phyloP scores from a whole-genome alignment of 805 yeast genomes.

The Torulaspora microellipsoides region DNA sequence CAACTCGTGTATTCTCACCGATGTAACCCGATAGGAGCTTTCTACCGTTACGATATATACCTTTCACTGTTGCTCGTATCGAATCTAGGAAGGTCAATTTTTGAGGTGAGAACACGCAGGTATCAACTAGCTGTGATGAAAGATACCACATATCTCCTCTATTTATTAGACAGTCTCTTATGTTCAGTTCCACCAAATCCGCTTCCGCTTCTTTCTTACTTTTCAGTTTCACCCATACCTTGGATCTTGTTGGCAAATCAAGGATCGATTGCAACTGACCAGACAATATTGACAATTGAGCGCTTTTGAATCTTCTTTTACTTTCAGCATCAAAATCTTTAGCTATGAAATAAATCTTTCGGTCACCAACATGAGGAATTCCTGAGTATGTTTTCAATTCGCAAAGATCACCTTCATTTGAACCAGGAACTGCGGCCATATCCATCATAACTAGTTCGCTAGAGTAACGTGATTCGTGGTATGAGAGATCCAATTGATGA shows the following conservation, averaged over 20 bases:
- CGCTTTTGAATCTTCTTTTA: conserved; percentile 29
- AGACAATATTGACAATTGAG: conserved; percentile 53
- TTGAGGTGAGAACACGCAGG: conserved; percentile 66
- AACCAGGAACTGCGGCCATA: conserved; percentile 52
- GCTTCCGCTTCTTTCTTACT: conserved; percentile 52
- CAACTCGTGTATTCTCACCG: conserved; percentile 68
- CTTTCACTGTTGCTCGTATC: conserved; percentile 59
- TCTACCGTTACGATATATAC: conserved; percentile 59
- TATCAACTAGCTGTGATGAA: conserved; percentile 53
- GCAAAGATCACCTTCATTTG: conserved; percentile 70
- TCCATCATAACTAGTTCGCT: conserved; percentile 61
- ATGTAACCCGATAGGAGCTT: conserved; percentile 72
- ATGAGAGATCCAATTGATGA: conserved; percentile 25
- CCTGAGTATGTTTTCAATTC: conserved; percentile 52
- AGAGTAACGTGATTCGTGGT: conserved; percentile 66
- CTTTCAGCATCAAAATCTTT: conserved; percentile 23
- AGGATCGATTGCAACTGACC: conserved; percentile 56
- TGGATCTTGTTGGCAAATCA: conserved; percentile 63
- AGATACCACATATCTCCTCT: conserved; percentile 93
- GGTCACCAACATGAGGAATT: conserved; percentile 19
- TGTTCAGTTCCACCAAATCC: conserved; percentile 75
- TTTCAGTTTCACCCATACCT: conserved; percentile 52
- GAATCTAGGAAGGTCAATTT: conserved; percentile 56
- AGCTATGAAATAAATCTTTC: conserved; percentile 16
- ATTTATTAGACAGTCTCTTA: conserved; percentile 74